These are phyloP conservation scores for Termitomyces sp. DNA, from an alignment of 768 basidiomycete genomes.

Conservation along the genomic window DNA sequence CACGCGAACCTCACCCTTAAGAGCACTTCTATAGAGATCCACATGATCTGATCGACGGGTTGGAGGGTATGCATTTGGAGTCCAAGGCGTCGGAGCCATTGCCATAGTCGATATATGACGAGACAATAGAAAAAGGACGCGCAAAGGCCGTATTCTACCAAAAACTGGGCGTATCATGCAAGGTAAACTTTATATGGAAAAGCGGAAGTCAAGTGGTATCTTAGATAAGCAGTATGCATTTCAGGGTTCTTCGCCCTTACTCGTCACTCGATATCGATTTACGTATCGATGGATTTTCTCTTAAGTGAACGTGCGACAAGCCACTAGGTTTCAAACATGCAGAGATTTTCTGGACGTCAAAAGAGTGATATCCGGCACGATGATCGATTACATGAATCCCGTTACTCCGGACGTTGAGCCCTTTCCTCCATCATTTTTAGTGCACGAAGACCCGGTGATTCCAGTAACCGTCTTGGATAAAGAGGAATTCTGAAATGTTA, in stretches of 20 bases:
- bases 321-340: conserved; percentile 6
- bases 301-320: conserved; percentile 6
- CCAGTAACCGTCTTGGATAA: not conserved
- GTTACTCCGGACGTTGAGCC: not conserved
- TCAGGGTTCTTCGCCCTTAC: conserved; percentile 3
- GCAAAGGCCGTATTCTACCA: conserved; percentile 13
- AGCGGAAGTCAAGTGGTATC: not conserved
- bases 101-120: conserved; percentile 19
- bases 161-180: conserved; percentile 19
- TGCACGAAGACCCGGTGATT: not conserved
- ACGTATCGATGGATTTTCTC: conserved; percentile 11
- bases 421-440: not conserved
- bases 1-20: conserved; percentile 56
- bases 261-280: conserved; percentile 2
- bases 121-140: conserved; percentile 18
- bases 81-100: conserved; percentile 45
- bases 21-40: conserved; percentile 64
- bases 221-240: conserved; percentile 4
- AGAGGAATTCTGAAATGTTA: not conserved
- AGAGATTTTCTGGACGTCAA: conserved; percentile 5
- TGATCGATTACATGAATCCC: not conserved
- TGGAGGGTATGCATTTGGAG: conserved; percentile 53
- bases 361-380: not conserved
- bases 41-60: conserved; percentile 63
- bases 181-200: conserved; percentile 14